Conservation (phyloP, 2,329 filamentous ascomycete genomes). For the Podosphaera xanthii region DNA sequence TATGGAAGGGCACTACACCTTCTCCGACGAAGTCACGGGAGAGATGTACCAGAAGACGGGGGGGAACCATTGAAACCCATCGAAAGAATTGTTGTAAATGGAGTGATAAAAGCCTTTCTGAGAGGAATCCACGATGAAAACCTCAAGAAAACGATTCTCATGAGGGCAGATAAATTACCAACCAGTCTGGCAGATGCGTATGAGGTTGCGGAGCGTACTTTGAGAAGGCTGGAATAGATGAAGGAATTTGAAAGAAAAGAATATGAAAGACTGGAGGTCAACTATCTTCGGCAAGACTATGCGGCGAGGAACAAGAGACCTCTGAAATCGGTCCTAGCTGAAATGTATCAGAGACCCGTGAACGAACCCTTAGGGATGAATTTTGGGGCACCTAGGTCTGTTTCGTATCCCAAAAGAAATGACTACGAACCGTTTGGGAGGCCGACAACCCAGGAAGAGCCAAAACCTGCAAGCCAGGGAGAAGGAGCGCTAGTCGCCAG, state of each 20-base stretch:
- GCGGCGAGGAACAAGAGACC: too few species aligned
- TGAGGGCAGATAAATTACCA: too few species aligned
- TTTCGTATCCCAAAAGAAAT: too few species aligned
- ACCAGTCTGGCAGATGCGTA: too few species aligned
- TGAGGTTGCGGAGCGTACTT: not conserved
- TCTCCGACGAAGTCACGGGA: not conserved
- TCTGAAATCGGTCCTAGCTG: too few species aligned
- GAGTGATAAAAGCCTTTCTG: too few species aligned
- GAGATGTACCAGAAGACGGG: not conserved
- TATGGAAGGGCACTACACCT: not conserved
- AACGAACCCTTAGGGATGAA: too few species aligned
- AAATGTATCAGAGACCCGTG: too few species aligned
- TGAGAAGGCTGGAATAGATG: not conserved
- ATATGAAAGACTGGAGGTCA: slow-evolving; percentile 1
- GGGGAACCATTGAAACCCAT: not conserved
- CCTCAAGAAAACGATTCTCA: not conserved
- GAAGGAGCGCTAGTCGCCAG: not conserved
- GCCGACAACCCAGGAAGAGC: not conserved
- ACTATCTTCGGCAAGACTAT: too few species aligned
- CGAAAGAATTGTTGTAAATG: not conserved
- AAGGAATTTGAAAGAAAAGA: not conserved
- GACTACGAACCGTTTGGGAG: not conserved
- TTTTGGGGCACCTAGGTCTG: too few species aligned
- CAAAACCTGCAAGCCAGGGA: not conserved
- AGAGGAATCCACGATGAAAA: not conserved